Conservation (phyloP, 163 green algal genomes). For the Coccomyxa subellipsoidea region DNA sequence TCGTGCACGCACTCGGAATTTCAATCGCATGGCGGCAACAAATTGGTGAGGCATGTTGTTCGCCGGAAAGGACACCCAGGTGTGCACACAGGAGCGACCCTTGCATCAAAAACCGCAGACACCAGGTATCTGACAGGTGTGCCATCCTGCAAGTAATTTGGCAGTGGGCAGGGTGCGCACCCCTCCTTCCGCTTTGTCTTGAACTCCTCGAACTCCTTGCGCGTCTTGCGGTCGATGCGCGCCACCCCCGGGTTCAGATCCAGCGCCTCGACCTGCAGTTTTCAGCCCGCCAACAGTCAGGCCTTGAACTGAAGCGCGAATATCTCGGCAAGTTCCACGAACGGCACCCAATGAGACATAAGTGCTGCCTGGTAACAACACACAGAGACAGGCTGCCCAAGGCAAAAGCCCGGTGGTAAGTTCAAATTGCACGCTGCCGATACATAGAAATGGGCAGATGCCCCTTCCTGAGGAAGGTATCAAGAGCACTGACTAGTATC, state of each 20-base stretch:
- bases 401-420: too few relatives aligned
- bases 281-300: background rate
- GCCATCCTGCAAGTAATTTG: background rate
- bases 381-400: too few relatives aligned
- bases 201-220: slow-evolving; percentile 42
- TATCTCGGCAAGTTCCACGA: too few relatives aligned
- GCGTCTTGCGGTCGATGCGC: slow-evolving; percentile 28
- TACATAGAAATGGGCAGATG: too few relatives aligned
- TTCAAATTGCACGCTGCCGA: background rate
- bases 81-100: background rate
- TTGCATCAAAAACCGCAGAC: background rate
- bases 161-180: background rate
- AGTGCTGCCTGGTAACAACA: background rate
- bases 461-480: too few relatives aligned
- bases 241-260: slow-evolving; percentile 43
- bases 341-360: background rate
- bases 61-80: too few relatives aligned
- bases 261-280: slow-evolving; percentile 33
- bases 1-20: background rate
- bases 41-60: too few relatives aligned
- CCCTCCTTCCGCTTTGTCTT: slow-evolving; percentile 29
- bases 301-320: background rate
- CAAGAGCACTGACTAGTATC: background rate
- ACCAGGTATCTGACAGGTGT: background rate
- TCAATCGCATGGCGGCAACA: background rate